These are phyloP conservation scores for Trypanosoma lewisi DNA, from an alignment of 208 protist genomes.

Conservation along the genomic window DNA sequence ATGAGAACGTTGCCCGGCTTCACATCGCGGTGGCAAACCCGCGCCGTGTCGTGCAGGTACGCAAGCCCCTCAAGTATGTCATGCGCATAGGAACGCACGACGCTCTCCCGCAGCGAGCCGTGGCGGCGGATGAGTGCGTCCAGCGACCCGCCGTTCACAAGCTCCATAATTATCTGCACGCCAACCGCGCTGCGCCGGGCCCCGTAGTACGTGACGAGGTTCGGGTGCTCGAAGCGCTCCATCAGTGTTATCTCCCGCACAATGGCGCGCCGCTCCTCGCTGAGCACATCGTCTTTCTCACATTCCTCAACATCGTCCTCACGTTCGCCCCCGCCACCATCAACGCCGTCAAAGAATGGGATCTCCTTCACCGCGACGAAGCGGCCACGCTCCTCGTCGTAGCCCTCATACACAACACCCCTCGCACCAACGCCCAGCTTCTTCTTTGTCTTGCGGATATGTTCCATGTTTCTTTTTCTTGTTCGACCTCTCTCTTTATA, in stretches of 20 bases:
- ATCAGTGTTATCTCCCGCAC: conserved; percentile 77
- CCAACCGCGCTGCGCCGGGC: conserved; percentile 55
- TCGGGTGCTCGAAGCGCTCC: conserved; percentile 64
- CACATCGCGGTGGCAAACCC: conserved; percentile 90
- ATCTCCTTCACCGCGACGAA: conserved; percentile 91
- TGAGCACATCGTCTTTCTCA: conserved; percentile 10
- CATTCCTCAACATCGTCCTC: neutral
- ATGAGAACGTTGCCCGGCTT: conserved; percentile 92
- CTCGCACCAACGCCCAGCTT: conserved; percentile 74
- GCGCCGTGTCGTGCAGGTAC: conserved; percentile 77
- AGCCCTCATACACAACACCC: conserved; percentile 83
- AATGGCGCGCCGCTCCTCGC: conserved; percentile 40
- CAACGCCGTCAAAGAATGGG: conserved; percentile 42
- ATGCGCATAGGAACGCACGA: conserved; percentile 66
- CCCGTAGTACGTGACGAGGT: conserved; percentile 84
- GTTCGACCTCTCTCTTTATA: neutral
- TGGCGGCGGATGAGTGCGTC: conserved; percentile 63
- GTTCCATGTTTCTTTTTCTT: conserved; percentile 26
- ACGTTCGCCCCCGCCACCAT: conserved; percentile 4
- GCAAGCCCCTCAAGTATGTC: conserved; percentile 76
- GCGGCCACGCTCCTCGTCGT: conserved; percentile 70
- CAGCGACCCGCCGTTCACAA: conserved; percentile 80
- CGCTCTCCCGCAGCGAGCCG: conserved; percentile 61
- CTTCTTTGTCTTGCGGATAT: conserved; percentile 61
- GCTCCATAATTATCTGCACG: conserved; percentile 91